Conservation (phyloP, 176 grass and related monocot species). For the Secale cereale region DNA sequence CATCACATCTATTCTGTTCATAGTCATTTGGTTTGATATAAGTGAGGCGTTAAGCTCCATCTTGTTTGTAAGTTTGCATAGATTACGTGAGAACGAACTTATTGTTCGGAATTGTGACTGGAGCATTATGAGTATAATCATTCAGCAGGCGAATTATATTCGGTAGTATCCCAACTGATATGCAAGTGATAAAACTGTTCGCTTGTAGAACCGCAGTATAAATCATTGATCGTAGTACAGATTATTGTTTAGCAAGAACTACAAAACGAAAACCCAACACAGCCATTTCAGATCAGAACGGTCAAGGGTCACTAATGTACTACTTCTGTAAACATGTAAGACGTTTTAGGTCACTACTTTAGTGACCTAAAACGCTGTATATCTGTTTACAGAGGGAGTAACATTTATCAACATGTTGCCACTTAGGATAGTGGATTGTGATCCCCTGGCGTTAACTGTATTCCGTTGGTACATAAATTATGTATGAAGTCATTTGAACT, state of each 20-base stretch:
- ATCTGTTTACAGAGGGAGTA: too few relatives aligned
- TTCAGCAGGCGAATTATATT: background rate
- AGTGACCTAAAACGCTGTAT: too few relatives aligned
- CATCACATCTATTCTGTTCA: too few relatives aligned
- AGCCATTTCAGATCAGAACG: background rate
- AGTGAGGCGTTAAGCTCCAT: background rate
- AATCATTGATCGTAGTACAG: background rate
- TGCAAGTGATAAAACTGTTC: constrained; percentile 3
- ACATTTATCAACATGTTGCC: background rate
- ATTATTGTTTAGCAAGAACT: background rate
- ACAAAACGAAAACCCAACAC: background rate
- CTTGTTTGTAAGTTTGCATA: background rate
- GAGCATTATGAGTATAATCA: background rate
- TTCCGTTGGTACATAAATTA: background rate
- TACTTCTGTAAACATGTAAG: background rate
- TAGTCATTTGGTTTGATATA: background rate
- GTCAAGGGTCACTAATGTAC: background rate
- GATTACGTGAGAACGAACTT: background rate
- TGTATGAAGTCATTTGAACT: background rate
- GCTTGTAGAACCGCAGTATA: background rate
- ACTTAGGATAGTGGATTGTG: too few relatives aligned
- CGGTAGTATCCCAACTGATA: background rate
- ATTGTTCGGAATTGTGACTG: background rate
- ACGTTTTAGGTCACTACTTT: too few relatives aligned
- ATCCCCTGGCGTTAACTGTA: background rate